phyloP scores from a whole-genome alignment of 1,284 basidiomycete species.

The Leccinum olivaceoglutinosum region DNA sequence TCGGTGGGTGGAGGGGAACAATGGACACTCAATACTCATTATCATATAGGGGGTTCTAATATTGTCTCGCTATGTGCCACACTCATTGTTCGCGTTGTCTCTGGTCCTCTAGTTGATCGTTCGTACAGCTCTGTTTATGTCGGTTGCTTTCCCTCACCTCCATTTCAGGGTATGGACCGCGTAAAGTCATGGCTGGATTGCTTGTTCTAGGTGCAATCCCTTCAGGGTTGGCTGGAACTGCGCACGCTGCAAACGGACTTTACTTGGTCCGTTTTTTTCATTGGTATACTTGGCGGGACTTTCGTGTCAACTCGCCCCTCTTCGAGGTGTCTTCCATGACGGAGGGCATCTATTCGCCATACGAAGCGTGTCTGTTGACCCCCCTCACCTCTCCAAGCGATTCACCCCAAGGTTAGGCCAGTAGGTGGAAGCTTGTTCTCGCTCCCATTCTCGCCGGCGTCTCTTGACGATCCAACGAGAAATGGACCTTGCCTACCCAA shows the following conservation, averaged over 20 bases:
- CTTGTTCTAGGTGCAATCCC: constrained; percentile 60
- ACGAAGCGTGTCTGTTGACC: constrained; percentile 9
- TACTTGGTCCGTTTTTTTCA: constrained; percentile 34
- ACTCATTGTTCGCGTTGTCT: constrained; percentile 46
- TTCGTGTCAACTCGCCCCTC: constrained; percentile 35
- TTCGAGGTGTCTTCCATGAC: constrained; percentile 5
- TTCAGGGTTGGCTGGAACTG: constrained; percentile 55
- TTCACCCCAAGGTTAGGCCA: constrained; percentile 2
- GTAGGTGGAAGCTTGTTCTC: constrained; percentile 8
- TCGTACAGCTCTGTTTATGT: constrained; percentile 16
- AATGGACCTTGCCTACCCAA: constrained; percentile 18
- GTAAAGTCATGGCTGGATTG: constrained; percentile 56
- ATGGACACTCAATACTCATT: neutral
- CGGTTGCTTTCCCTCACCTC: neutral
- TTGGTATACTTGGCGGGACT: constrained; percentile 51
- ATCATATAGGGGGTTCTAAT: constrained; percentile 45
- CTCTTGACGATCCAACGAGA: constrained; percentile 17
- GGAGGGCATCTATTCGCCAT: constrained; percentile 4
- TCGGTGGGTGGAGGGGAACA: constrained; percentile 27
- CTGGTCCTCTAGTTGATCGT: constrained; percentile 55
- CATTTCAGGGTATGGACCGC: constrained; percentile 42
- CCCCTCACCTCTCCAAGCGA: constrained; percentile 7
- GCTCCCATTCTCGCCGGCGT: constrained; percentile 14
- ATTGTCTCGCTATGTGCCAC: constrained; percentile 53
- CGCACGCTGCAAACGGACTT: constrained; percentile 39